Evolutionary conservation across 1,284 basidiomycete species (phyloP).

Genomic region (Cystobasidium pallidum): DNA sequence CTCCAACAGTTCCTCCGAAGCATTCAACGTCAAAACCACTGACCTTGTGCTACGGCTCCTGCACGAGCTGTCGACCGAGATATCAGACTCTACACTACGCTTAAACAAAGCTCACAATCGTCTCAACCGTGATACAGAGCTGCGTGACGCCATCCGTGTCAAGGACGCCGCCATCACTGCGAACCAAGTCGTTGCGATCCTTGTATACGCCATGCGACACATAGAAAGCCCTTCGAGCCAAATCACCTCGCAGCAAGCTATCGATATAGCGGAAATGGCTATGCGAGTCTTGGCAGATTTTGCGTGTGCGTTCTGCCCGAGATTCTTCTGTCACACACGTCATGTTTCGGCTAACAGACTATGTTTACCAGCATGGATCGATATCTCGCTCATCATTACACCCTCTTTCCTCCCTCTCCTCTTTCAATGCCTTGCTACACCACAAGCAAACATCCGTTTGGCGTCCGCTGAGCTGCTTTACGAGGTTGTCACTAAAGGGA

Average conservation of each 20-base stretch:
- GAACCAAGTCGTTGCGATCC: slow-evolving; percentile 79
- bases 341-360: slow-evolving; percentile 5
- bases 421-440: slow-evolving; percentile 69
- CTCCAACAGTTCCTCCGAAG: slow-evolving; percentile 61
- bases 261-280: slow-evolving; percentile 85
- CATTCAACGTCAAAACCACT: slow-evolving; percentile 77
- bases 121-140: slow-evolving; percentile 74
- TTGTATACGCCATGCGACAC: slow-evolving; percentile 71
- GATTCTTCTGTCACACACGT: background rate
- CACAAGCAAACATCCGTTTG: slow-evolving; percentile 70
- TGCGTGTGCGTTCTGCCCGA: slow-evolving; percentile 69
- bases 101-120: slow-evolving; percentile 67
- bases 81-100: slow-evolving; percentile 85
- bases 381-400: slow-evolving; percentile 93
- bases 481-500: slow-evolving; percentile 85
- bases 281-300: slow-evolving; percentile 90
- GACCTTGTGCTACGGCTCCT: slow-evolving; percentile 84
- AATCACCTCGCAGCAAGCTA: slow-evolving; percentile 62
- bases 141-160: slow-evolving; percentile 86
- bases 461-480: slow-evolving; percentile 79
- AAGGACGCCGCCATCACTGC: slow-evolving; percentile 83
- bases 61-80: slow-evolving; percentile 87
- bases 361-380: slow-evolving; percentile 80
- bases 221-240: slow-evolving; percentile 58
- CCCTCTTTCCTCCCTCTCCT: slow-evolving; percentile 83